These are phyloP conservation scores for Leccinum broughii DNA, from an alignment of 768 basidiomycete species.

Conservation along the genomic window DNA sequence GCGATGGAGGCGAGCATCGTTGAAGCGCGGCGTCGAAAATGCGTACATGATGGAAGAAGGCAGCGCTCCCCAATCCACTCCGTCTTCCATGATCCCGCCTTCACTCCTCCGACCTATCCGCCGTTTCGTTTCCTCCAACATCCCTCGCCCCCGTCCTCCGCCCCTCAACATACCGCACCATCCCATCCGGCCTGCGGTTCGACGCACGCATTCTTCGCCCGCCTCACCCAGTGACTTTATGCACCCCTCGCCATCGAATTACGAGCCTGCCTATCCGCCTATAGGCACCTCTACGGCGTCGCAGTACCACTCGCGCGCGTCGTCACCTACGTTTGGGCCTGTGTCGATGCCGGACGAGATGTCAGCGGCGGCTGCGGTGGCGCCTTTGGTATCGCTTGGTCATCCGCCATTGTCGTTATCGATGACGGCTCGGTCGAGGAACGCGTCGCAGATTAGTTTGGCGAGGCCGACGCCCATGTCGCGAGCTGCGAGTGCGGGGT, in stretches of 20 bases:
- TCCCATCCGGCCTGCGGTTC: conserved; percentile 15
- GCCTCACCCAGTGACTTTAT: conserved; percentile 11
- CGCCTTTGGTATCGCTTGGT: conserved; percentile 29
- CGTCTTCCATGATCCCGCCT: conserved; percentile 22
- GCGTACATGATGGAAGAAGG: conserved; percentile 53
- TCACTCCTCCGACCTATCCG: conserved; percentile 32
- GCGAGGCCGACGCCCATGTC: conserved; percentile 43
- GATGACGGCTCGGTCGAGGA: conserved; percentile 55
- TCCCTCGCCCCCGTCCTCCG: conserved; percentile 24
- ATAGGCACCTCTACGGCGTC: conserved; percentile 36
- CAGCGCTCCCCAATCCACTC: conserved; percentile 6
- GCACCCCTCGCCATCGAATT: conserved; percentile 10
- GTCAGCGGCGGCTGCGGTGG: not conserved
- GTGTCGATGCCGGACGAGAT: not conserved
- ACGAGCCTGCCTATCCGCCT: conserved; percentile 24
- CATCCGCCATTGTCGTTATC: conserved; percentile 43
- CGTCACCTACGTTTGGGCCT: conserved; percentile 29
- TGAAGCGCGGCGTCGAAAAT: conserved; percentile 34
- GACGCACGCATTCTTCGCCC: conserved; percentile 25
- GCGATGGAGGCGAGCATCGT: conserved; percentile 43
- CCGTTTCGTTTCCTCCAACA: conserved; percentile 22
- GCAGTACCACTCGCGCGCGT: conserved; percentile 34
- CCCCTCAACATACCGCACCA: conserved; percentile 19
- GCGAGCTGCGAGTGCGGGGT: conserved; percentile 33
- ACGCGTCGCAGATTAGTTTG: conserved; percentile 65